Evolutionary conservation across 2,329 filamentous ascomycete species (phyloP), one percentile per base, ranked within the genome.

Genomic region (Phialemonium atrogriseum): DNA sequence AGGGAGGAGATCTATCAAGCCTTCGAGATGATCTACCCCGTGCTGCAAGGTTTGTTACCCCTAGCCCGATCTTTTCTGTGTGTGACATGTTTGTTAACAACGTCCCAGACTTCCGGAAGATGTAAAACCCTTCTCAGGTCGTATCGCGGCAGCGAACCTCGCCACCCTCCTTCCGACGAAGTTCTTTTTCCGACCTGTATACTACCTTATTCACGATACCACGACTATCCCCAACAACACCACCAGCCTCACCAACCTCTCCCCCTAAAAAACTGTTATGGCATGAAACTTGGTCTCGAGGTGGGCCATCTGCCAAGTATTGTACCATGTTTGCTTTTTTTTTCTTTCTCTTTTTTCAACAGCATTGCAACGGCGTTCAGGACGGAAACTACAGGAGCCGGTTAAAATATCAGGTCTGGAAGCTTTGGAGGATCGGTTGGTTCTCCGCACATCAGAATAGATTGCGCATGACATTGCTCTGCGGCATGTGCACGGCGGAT

Each of bases 1-100:
- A 83, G 91, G 48, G 91, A 98, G 62, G 91, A 96, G 66, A 96
- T 98, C 47, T 94, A 94, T 54, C 84, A 91, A 59, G 87, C 87
- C 27, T 94, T 94, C 54, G 87, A 94, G 66, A 83, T 93, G 78
- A 94, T 95, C 66, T 94, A 94, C 57, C 88, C 88, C 56, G 88
- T 94, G 66, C 69, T 94, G 54, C 84, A 87, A 70, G 84, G 83
- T 87, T 65, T 47, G 69, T 62, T 42, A 17, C 6, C 5, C 4
- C 2, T 42, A 36, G 13, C 20, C 36, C 31, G 45, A 33, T 43
- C 36, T 40, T 45, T 46, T 44, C 45, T 22, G n/a, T 44, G 46
- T 37, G 35, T 43, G 7, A 5, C 10, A 10, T 21, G 6, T 24
- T 24, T n/a, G n/a, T n/a, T n/a, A n/a, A n/a, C n/a, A 16, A 26